phyloP scores from a whole-genome alignment of 2,329 filamentous ascomycete genomes.

The Purpureocillium takamizusanense region DNA sequence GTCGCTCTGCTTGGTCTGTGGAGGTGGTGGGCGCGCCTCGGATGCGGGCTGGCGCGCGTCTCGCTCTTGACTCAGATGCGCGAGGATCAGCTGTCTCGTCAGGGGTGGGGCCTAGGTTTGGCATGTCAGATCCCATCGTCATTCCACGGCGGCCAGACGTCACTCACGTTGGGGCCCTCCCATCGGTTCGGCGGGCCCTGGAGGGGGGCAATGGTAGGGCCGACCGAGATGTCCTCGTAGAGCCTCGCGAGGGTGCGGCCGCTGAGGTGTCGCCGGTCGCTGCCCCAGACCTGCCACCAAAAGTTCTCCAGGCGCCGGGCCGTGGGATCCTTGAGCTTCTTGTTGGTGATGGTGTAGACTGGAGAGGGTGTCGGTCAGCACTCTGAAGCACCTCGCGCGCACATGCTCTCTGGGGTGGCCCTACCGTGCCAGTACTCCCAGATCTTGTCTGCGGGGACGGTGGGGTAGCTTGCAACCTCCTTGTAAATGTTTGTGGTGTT shows the following conservation, averaged over 20 bases:
- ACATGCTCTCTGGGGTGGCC: no score
- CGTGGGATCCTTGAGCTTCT: slow-evolving; percentile 51
- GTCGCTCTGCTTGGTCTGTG: slow-evolving; percentile 10
- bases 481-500: slow-evolving; percentile 44
- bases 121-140: slow-evolving; percentile 1
- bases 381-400: no score
- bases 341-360: slow-evolving; percentile 54
- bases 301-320: slow-evolving; percentile 54
- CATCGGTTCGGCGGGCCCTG: slow-evolving; percentile 43
- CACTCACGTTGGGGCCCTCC: slow-evolving; percentile 38
- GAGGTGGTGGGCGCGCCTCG: slow-evolving; percentile 7
- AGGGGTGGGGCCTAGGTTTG: slow-evolving; percentile 16
- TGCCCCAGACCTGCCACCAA: slow-evolving; percentile 59
- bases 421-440: slow-evolving; percentile 50
- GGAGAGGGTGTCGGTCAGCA: background rate
- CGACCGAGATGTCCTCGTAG: slow-evolving; percentile 49
- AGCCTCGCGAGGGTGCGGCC: slow-evolving; percentile 44
- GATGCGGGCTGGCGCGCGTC: slow-evolving; percentile 2
- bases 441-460: slow-evolving; percentile 43
- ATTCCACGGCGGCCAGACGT: background rate
- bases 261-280: slow-evolving; percentile 42
- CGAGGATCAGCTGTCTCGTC: slow-evolving; percentile 18
- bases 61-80: slow-evolving; percentile 10
- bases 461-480: slow-evolving; percentile 41
- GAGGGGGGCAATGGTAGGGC: slow-evolving; percentile 47